Evolutionary conservation across 768 basidiomycete genomes (phyloP).

Genomic region (Hemileccinum impolitum): DNA sequence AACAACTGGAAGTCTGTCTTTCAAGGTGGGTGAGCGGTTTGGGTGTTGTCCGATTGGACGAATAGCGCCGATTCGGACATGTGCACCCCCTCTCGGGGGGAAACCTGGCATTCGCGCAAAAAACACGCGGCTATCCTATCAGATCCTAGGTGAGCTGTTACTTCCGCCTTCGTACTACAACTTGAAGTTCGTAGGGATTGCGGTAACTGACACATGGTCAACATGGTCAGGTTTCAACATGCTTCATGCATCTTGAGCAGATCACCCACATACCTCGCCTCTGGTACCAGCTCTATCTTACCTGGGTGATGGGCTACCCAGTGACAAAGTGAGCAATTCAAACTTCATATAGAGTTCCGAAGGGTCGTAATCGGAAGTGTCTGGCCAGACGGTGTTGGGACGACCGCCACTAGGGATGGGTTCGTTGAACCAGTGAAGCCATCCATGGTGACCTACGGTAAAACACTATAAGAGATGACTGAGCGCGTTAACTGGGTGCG

Average conservation of each 20-base stretch:
- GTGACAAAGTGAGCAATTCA: no score
- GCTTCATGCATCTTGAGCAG: no score
- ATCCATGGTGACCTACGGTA: conserved; percentile 74
- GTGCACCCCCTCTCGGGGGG: no score
- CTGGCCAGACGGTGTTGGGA: conserved; percentile 79
- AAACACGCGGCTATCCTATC: conserved; percentile 38
- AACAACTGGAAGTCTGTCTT: conserved; percentile 74
- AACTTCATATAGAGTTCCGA: conserved; percentile 77
- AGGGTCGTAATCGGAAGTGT: conserved; percentile 63
- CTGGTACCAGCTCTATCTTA: no score
- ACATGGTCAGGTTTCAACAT: no score
- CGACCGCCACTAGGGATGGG: conserved; percentile 67
- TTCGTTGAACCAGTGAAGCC: conserved; percentile 81
- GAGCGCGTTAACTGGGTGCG: conserved; percentile 1
- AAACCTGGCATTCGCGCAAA: no score
- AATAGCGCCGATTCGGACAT: not conserved
- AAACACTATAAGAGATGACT: not conserved
- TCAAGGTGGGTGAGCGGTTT: conserved; percentile 45
- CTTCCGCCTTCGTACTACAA: no score
- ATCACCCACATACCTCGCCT: no score
- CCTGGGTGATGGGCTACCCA: no score
- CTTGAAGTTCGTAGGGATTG: no score
- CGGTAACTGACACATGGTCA: no score
- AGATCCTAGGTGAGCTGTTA: no score
- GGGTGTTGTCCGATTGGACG: not conserved